Base-by-base conservation (phyloP, 192 early-diverging fungal genomes). In the Mortierella antarctica region DNA sequence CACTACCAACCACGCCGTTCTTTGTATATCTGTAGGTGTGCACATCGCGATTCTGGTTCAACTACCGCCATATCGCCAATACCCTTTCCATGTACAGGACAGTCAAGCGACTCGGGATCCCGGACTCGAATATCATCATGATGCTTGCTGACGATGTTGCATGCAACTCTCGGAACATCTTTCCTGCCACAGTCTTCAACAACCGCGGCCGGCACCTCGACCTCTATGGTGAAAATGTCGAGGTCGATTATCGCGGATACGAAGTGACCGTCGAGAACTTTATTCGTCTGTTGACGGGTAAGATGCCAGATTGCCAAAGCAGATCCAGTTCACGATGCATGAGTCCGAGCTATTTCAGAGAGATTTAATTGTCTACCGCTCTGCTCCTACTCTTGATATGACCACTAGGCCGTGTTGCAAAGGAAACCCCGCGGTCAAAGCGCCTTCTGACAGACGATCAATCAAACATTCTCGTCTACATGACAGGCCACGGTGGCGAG, bases 91-190 rank as follows among this genome's bases (percentile, higher is more conserved):
- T 99, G 87, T 99, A 99, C 85, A 91, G 95, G n/a, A 98, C 96
- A 9, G 96, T 99, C 39, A 98, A 99, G 71, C 90, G 96, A 31
- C 89, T 99, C 40, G 98, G 98, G 23, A 99, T 99, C 67, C 98
- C 98, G 0, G 98, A 99, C 83, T 96, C 94, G 10, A 96, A 98
- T 85, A 98, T 99, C 74, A 96, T 99, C 55, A 90, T 99, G n/a
- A 98, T 99, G 97, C 91, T 99, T 7, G 95, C 97, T 2, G 98
- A 99, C 80, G 98, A 99, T 83, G 93, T 97, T n/a, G 96, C 97
- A 0, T 99, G 98, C 87, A 99, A 99, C 78, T 86, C 97, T 4
- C 90, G 98, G 59, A 99, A 99, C 81, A 90, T 88, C 44, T 93
- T 93, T 65, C 95, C 96, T 0, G 98, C 94, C 0, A 95, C 96